A percentile compares a stretch with the other conserved stretches of the same genome.
Evolutionary conservation across 768 basidiomycete species (phyloP).

Genomic region (Leucocoprinus birnbaumii): DNA sequence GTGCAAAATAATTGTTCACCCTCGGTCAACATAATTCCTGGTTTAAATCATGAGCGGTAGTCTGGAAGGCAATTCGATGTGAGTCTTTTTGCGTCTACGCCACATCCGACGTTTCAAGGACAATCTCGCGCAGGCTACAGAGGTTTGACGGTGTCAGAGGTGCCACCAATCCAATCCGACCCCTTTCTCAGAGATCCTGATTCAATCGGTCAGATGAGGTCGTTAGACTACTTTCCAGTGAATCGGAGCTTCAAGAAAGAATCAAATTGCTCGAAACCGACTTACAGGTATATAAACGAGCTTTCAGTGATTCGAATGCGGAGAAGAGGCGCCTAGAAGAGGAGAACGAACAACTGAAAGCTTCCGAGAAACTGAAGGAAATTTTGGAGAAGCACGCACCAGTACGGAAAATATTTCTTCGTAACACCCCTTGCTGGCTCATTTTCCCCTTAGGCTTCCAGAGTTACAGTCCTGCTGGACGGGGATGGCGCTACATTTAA

Average conservation of each 20-base stretch:
- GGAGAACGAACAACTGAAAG: constrained; percentile 29
- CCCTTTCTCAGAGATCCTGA: background rate
- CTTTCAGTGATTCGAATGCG: constrained; percentile 33
- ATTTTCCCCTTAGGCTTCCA: constrained; percentile 33
- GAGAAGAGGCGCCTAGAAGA: constrained; percentile 23
- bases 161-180: background rate
- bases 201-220: constrained; percentile 33
- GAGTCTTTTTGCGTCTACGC: background rate
- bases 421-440: background rate
- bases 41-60: background rate
- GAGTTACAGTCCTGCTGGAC: constrained; percentile 54
- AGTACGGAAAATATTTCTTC: constrained; percentile 19
- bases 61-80: background rate
- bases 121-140: background rate
- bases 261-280: constrained; percentile 37
- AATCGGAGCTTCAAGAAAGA: constrained; percentile 24
- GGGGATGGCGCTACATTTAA: constrained; percentile 66
- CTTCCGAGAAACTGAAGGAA: constrained; percentile 35
- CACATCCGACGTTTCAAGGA: background rate
- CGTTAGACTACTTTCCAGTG: constrained; percentile 29
- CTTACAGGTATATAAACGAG: constrained; percentile 39
- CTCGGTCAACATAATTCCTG: background rate
- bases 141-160: constrained; percentile 10
- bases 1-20: background rate
- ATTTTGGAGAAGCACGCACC: constrained; percentile 39